Conservation (phyloP, 2,329 filamentous ascomycete genomes). For the Cephalotrichum gorgonifer region DNA sequence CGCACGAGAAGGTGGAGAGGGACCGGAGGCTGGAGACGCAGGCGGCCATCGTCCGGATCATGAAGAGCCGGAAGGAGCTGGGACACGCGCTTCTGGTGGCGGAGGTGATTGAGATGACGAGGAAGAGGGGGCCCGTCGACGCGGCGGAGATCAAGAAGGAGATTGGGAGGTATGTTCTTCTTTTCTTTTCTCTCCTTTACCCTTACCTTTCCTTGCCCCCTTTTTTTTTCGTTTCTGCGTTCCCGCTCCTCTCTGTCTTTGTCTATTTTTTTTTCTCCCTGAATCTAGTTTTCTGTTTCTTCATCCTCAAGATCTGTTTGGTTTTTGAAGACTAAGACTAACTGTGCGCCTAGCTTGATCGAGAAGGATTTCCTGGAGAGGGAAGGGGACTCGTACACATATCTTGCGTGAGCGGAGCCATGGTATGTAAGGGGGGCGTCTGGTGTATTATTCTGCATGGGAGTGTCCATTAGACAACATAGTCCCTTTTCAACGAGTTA, state of each 20-base stretch:
- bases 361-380: constrained; percentile 91
- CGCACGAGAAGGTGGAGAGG: constrained; percentile 77
- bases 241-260: too few relatives aligned
- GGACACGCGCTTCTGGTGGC: constrained; percentile 77
- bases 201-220: not conserved
- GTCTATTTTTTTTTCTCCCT: not conserved
- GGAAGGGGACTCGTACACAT: constrained; percentile 60
- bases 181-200: not conserved
- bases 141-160: constrained; percentile 88
- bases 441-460: too few relatives aligned
- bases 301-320: not conserved
- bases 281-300: not conserved
- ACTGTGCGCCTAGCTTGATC: constrained; percentile 54
- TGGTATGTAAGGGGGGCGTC: not conserved
- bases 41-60: constrained; percentile 90
- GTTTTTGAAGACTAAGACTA: not conserved
- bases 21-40: constrained; percentile 95
- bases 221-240: not conserved
- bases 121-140: constrained; percentile 75
- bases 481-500: too few relatives aligned
- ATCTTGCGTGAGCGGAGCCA: constrained; percentile 46
- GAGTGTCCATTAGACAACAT: too few relatives aligned
- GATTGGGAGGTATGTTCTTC: constrained; percentile 69
- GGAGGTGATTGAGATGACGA: constrained; percentile 87
- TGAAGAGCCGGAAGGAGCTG: constrained; percentile 89